Percentiles rank a stretch among this genome's conserved stretches.
Conservation (phyloP, 805 yeast species). For the Diddensiella transvaalensis region DNA sequence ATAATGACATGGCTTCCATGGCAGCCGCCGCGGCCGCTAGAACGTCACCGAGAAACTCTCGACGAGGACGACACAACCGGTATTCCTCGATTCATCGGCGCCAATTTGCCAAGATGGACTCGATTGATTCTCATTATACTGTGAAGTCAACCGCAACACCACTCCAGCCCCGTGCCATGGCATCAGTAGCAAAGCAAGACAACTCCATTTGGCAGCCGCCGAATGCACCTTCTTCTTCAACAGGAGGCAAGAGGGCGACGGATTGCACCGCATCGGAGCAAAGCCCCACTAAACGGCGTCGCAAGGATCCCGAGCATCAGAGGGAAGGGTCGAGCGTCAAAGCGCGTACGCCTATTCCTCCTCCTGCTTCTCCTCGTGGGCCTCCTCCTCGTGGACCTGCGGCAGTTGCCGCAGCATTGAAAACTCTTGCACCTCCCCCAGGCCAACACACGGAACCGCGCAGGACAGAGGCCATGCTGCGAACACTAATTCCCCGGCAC, state of each 20-base stretch:
- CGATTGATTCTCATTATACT: constrained; percentile 22
- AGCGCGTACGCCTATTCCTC: too few species aligned
- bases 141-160: neutral
- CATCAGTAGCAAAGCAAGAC: neutral
- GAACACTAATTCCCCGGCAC: neutral
- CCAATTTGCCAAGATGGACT: constrained; percentile 27
- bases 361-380: too few species aligned
- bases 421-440: neutral
- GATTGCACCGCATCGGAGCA: neutral
- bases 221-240: neutral
- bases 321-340: too few species aligned
- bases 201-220: neutral
- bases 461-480: neutral
- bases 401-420: neutral
- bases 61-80: constrained; percentile 18
- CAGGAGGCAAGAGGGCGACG: neutral
- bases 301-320: neutral
- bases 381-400: neutral
- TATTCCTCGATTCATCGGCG: constrained; percentile 27
- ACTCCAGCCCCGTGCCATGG: neutral
- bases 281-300: neutral
- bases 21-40: constrained; percentile 15
- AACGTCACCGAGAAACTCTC: constrained; percentile 13
- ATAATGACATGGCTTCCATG: neutral
- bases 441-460: neutral